phyloP scores from a whole-genome alignment of 768 basidiomycete species.

The Daedalea quercina region DNA sequence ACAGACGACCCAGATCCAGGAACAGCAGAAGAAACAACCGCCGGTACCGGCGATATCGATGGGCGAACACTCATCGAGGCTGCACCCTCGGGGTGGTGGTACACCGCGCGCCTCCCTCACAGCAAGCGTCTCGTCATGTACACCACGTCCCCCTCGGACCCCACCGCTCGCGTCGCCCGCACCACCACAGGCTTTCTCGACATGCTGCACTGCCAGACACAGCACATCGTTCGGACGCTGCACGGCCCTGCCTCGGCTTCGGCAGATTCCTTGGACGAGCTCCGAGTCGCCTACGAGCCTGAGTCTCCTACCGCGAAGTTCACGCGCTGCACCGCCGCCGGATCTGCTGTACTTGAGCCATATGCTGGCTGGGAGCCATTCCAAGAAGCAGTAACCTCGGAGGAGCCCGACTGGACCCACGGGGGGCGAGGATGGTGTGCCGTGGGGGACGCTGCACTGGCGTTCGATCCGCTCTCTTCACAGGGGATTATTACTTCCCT shows the following conservation, averaged over 20 bases:
- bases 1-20: neutral
- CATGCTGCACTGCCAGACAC: slow-evolving; percentile 20
- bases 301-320: slow-evolving; percentile 1
- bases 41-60: slow-evolving; percentile 25
- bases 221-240: slow-evolving; percentile 12
- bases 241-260: slow-evolving; percentile 6
- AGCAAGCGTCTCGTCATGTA: slow-evolving; percentile 26
- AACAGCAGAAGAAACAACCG: slow-evolving; percentile 1
- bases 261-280: slow-evolving; percentile 12
- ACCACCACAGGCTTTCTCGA: slow-evolving; percentile 23
- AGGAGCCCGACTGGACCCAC: neutral
- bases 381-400: neutral
- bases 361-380: slow-evolving; percentile 7
- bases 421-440: slow-evolving; percentile 22
- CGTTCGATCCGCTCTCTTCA: slow-evolving; percentile 34
- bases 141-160: slow-evolving; percentile 22
- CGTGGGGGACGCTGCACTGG: slow-evolving; percentile 32
- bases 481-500: slow-evolving; percentile 34
- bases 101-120: slow-evolving; percentile 25
- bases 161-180: slow-evolving; percentile 22
- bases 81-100: slow-evolving; percentile 28
- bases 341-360: slow-evolving; percentile 22
- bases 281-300: slow-evolving; percentile 6
- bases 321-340: slow-evolving; percentile 24
- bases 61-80: slow-evolving; percentile 31